A percentile compares a stretch with the other conserved stretches of the same genome.
Evolutionary conservation across 495 filamentous ascomycete genomes (phyloP).

Genomic region (Penicillium coffeae): DNA sequence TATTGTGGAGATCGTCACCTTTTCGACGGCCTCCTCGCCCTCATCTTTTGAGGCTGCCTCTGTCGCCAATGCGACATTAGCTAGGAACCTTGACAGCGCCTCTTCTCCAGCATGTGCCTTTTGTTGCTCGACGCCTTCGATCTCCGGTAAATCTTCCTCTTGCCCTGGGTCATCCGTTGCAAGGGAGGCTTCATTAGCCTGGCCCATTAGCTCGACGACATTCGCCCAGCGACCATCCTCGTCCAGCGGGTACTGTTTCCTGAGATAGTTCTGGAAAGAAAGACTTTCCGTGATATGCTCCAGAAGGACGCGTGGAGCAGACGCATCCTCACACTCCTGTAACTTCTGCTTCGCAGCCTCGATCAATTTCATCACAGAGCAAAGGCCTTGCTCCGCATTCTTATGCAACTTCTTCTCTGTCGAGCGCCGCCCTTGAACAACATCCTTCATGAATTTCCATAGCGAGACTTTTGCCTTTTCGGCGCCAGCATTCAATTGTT

Average conservation of each 20-base stretch:
- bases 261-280: slow-evolving; percentile 68
- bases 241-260: slow-evolving; percentile 65
- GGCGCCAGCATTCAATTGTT: slow-evolving; percentile 70
- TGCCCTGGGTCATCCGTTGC: slow-evolving; percentile 34
- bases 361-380: slow-evolving; percentile 58
- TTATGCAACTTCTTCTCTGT: slow-evolving; percentile 67
- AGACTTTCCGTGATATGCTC: slow-evolving; percentile 70
- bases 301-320: slow-evolving; percentile 66
- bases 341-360: slow-evolving; percentile 58
- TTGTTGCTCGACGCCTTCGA: slow-evolving; percentile 73
- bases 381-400: slow-evolving; percentile 61
- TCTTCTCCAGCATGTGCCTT: slow-evolving; percentile 55
- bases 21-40: slow-evolving; percentile 42
- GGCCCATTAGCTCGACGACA: slow-evolving; percentile 78
- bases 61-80: slow-evolving; percentile 82
- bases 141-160: slow-evolving; percentile 69
- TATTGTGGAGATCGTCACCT: slow-evolving; percentile 92
- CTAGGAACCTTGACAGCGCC: slow-evolving; percentile 73
- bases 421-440: slow-evolving; percentile 64
- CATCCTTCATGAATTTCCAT: slow-evolving; percentile 68
- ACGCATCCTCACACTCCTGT: slow-evolving; percentile 39
- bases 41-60: slow-evolving; percentile 62
- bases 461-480: slow-evolving; percentile 60
- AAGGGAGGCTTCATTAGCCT: slow-evolving; percentile 59
- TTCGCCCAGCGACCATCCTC: slow-evolving; percentile 87